Evolutionary conservation across 78 protist species (phyloP), one percentile per base, ranked within the genome.

Genomic region (Mastigamoeba balamuthi): DNA sequence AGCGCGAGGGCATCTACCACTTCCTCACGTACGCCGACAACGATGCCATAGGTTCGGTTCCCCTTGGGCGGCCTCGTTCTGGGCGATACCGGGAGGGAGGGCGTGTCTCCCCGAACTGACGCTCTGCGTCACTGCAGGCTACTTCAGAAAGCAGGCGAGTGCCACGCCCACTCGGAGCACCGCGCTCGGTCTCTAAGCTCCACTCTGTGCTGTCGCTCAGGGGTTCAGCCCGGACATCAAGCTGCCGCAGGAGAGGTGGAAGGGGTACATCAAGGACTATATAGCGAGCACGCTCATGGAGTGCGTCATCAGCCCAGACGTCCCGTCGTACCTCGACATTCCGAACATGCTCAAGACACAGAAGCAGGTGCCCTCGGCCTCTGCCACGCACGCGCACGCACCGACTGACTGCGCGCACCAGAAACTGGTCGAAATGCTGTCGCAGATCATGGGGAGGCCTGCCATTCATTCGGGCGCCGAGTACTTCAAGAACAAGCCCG

Each of bases 21-120:
- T 71, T 88, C 40, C 72, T 88, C 43, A 88, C 92, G 5, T 88
- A 85, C 70, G 92, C 92, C 25, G 92, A 88, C 75, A 85, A 88
- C 72, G 66, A 58, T 35, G 92, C 92, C 30, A 76, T 85, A 40
- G n/a, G n/a, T n/a, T n/a, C n/a, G n/a, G n/a, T n/a, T n/a, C n/a
- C n/a, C n/a, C n/a, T n/a, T n/a, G n/a, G n/a, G n/a, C n/a, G n/a
- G n/a, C n/a, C n/a, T n/a, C n/a, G n/a, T n/a, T n/a, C n/a, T n/a
- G n/a, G n/a, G n/a, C n/a, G n/a, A n/a, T n/a, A n/a, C n/a, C n/a
- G n/a, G n/a, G n/a, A n/a, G n/a, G n/a, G n/a, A n/a, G n/a, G n/a
- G n/a, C n/a, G n/a, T n/a, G n/a, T n/a, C n/a, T n/a, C n/a, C n/a
- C n/a, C n/a, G n/a, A n/a, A n/a, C n/a, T n/a, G n/a, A n/a, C n/a